Conservation (phyloP, 2,329 filamentous ascomycete genomes). For the Metarhizium anisopliae region DNA sequence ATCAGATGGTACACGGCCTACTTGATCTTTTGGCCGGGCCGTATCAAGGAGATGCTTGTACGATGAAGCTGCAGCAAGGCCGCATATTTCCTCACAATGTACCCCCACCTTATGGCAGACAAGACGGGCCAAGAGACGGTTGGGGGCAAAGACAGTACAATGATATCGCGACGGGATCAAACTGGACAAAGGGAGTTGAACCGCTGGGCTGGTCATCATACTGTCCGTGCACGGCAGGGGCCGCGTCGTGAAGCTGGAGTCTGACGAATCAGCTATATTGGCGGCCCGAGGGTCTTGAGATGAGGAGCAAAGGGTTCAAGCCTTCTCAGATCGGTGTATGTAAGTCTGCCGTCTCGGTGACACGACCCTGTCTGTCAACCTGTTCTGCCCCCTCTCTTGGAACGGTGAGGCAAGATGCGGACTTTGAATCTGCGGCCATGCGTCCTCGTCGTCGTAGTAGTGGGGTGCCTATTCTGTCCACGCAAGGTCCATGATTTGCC, state of each 20-base stretch:
- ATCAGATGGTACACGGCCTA: neutral
- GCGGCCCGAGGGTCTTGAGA: neutral
- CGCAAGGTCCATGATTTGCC: conserved; percentile 8
- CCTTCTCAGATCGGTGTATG: neutral
- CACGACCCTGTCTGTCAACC: neutral
- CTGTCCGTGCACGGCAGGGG: neutral
- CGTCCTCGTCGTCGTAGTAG: conserved; percentile 3
- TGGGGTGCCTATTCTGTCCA: neutral
- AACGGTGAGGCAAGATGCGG: neutral
- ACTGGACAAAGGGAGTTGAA: too few species aligned
- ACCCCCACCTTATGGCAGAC: neutral
- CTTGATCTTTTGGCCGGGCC: neutral
- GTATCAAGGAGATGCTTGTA: neutral
- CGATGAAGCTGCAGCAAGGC: neutral
- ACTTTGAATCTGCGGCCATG: neutral
- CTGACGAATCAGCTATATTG: neutral
- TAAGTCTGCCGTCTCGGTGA: neutral
- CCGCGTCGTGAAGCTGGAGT: neutral
- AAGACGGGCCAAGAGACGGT: neutral
- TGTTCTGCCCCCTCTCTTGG: neutral
- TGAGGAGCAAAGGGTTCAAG: neutral
- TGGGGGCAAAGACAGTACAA: neutral
- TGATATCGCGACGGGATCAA: neutral
- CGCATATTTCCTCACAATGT: neutral
- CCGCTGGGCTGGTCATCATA: too few species aligned